A percentile compares a stretch with the other conserved stretches of the same genome.
These are phyloP conservation scores for Teratosphaeriaceae sp. DNA, from an alignment of 2,329 filamentous ascomycete species.

Conservation along the genomic window DNA sequence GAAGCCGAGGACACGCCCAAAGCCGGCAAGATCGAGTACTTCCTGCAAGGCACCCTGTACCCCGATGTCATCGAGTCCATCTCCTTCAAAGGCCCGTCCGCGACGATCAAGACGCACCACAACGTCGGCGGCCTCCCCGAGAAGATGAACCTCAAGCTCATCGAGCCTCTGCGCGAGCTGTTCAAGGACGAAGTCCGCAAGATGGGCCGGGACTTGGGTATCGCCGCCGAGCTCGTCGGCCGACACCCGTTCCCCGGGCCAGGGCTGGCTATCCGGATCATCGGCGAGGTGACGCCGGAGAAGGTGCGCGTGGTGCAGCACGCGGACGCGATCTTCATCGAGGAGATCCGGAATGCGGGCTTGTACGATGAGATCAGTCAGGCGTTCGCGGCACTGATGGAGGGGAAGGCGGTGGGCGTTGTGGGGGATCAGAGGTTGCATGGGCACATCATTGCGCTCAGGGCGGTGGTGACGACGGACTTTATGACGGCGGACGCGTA, in stretches of 20 bases:
- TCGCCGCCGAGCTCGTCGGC: conserved; percentile 69
- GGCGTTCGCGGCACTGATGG: conserved; percentile 62
- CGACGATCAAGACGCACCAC: conserved; percentile 69
- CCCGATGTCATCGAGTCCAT: conserved; percentile 66
- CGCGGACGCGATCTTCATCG: conserved; percentile 73
- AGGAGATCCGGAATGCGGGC: conserved; percentile 64
- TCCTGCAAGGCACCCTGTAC: conserved; percentile 82
- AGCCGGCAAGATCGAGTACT: conserved; percentile 74
- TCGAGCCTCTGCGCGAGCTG: conserved; percentile 71
- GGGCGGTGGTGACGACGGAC: conserved; percentile 57
- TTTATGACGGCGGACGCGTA: conserved; percentile 73
- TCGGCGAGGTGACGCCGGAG: conserved; percentile 77
- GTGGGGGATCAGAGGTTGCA: conserved; percentile 65
- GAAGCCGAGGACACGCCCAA: conserved; percentile 59
- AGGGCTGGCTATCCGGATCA: conserved; percentile 68
- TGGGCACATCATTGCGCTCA: conserved; percentile 54
- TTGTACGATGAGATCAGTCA: conserved; percentile 66
- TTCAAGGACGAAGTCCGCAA: conserved; percentile 79
- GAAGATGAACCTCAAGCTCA: conserved; percentile 59
- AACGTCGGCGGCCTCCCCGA: conserved; percentile 64
- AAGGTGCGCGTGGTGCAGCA: conserved; percentile 72
- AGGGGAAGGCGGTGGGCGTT: conserved; percentile 59
- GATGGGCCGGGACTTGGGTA: conserved; percentile 62
- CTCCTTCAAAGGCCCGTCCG: conserved; percentile 64
- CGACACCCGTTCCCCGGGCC: conserved; percentile 73